Conservation (phyloP, 805 yeast species). For the Starmera dryadoides region DNA sequence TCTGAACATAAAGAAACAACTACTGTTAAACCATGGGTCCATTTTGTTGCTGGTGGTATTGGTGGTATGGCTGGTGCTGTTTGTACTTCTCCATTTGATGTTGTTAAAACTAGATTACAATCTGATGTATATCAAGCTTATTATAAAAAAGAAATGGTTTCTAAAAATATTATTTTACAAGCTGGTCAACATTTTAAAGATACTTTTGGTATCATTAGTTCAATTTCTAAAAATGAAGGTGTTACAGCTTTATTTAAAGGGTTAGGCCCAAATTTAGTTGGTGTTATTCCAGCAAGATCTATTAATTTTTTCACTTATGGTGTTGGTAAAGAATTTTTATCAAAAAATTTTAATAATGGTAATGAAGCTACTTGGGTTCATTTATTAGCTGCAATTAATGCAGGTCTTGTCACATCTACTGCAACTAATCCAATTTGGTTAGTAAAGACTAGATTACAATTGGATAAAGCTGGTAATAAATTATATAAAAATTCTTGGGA, state of each 20-base stretch:
- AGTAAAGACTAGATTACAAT: constrained; percentile 87
- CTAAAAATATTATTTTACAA: constrained; percentile 31
- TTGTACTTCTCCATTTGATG: constrained; percentile 91
- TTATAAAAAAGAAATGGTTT: constrained; percentile 30
- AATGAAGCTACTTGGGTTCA: constrained; percentile 82
- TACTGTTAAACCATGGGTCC: constrained; percentile 54
- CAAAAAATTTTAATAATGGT: constrained; percentile 60
- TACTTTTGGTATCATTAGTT: constrained; percentile 64
- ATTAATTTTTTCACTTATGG: constrained; percentile 96
- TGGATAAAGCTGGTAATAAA: constrained; percentile 65
- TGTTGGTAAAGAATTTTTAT: constrained; percentile 75
- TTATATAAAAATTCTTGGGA: constrained; percentile 81
- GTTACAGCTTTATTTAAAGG: constrained; percentile 85
- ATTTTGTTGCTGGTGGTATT: constrained; percentile 84
- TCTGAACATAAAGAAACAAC: constrained; percentile 14
- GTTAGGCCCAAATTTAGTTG: constrained; percentile 91
- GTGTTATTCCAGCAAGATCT: constrained; percentile 96
- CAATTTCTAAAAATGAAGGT: constrained; percentile 74
- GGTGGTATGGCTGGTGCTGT: constrained; percentile 99
- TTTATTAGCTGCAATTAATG: constrained; percentile 76
- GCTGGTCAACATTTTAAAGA: constrained; percentile 72
- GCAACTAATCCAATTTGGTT: constrained; percentile 98
- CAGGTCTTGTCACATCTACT: constrained; percentile 92
- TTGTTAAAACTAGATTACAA: constrained; percentile 91
- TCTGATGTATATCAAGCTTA: constrained; percentile 69